Evolutionary conservation across 305 asterid genomes (phyloP), one percentile per base, ranked within the genome.

Genomic region (Fraxinus angustifolia): DNA sequence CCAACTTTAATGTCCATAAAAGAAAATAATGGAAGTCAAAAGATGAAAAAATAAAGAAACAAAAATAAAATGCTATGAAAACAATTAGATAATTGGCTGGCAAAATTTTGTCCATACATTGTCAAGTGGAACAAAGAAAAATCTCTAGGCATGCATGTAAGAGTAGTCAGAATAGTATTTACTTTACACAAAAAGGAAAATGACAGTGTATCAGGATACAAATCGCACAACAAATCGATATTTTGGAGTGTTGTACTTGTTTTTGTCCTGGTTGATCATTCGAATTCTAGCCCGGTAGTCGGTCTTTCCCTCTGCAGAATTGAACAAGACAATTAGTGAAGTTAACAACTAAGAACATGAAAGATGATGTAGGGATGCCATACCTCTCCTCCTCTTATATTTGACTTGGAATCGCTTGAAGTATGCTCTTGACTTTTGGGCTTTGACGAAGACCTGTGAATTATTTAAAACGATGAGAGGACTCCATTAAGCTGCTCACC

Each of bases 251-350:
- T 94, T 94, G 85, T 92, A 92, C 82, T 94, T 94, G 85, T 93
- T 94, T 84, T 94, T 95, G 79, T 95, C 98, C 89, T 95, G 98
- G 82, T 95, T 95, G 78, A 95, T 95, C 89, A 95, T 65, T 16
- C 97, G 92, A 70, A 90, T 94, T 89, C 98, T 92, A 0, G 98
- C 98, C 6, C 98, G 73, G 31, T 93, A 95, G 82, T 95, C 98
- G 0, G 98, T 95, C 91, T 95, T 95, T 11, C 98, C 98, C 92
- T 89, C 98, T 93, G 90, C 84, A 85, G 17, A 60, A 82, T 62
- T 53, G 26, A 30, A 40, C 5, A 6, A 56, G 14, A 78, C 10
- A 78, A 38, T 12, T 1, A 80, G 12, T 19, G 17, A 23, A 4
- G 45, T 45, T 30, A 58, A 3, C 53, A 30, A 2, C n/a, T 4